A percentile compares a stretch with the other conserved stretches of the same genome.
Conservation (phyloP, 192 early-diverging fungal species). For the Rhizoclosmatium sp. region DNA sequence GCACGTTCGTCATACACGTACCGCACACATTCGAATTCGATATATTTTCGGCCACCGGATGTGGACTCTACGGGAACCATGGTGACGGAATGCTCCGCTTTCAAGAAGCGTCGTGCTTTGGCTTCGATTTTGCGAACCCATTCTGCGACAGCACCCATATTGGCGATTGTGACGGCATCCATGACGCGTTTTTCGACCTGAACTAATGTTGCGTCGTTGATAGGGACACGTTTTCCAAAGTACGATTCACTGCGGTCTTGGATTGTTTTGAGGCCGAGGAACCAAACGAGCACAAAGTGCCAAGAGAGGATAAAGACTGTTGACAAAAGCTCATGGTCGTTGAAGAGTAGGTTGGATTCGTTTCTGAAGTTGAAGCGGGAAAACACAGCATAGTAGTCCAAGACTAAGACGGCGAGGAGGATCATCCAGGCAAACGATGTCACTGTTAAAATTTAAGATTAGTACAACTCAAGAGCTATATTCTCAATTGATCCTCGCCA, state of each 20-base stretch:
- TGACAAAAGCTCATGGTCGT: slow-evolving; percentile 65
- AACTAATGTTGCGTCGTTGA: slow-evolving; percentile 39
- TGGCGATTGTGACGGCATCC: slow-evolving; percentile 37
- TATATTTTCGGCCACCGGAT: slow-evolving; percentile 60
- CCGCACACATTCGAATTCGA: slow-evolving; percentile 77
- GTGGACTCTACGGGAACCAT: slow-evolving; percentile 53
- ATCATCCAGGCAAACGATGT: slow-evolving; percentile 72
- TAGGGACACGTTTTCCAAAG: slow-evolving; percentile 64
- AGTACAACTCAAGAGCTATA: slow-evolving; percentile 18
- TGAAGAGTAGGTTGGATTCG: slow-evolving; percentile 57
- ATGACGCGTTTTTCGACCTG: slow-evolving; percentile 44
- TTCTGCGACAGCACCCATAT: slow-evolving; percentile 46
- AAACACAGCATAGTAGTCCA: slow-evolving; percentile 77
- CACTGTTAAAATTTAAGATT: slow-evolving; percentile 40
- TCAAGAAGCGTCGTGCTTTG: slow-evolving; percentile 21
- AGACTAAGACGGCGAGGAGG: slow-evolving; percentile 70
- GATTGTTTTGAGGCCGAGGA: slow-evolving; percentile 59
- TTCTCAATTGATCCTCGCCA: neutral
- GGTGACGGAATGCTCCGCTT: slow-evolving; percentile 35
- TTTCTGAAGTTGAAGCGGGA: slow-evolving; percentile 55
- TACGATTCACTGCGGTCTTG: slow-evolving; percentile 66
- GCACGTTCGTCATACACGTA: slow-evolving; percentile 68
- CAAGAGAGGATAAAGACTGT: slow-evolving; percentile 74
- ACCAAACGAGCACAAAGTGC: slow-evolving; percentile 79
- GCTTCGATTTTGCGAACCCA: slow-evolving; percentile 38